Base-by-base conservation (phyloP, 495 filamentous ascomycete genomes). In the Chaetomium cochliodes region DNA sequence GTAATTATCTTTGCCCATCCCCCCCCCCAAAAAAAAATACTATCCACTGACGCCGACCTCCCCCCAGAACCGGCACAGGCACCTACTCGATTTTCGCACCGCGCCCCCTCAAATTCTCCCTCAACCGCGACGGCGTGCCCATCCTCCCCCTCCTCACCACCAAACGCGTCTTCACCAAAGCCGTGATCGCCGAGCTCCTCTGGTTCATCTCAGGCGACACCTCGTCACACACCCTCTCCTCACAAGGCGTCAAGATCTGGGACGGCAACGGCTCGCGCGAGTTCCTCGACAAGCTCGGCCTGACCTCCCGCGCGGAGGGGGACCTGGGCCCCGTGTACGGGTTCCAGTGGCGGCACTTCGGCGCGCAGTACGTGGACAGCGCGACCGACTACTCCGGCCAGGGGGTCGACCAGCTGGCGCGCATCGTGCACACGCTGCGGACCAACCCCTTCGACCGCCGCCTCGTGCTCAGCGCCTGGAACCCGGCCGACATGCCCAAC, bases 261-360 rank as follows among this genome's bases (percentile, higher is more conserved):
- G 94, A 98, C 77, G 92, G 91, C 72, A 98, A 98, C 73, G 94
- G 93, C 63, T 90, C 86, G 59, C 93, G 94, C 72, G 87, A 84
- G 65, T 96, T 86, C 77, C 89, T 98, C 49, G 93, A 98, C 77
- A 85, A 79, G 60, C 81, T 93, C 16, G 93, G 93, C 7, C 84
- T 98, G 13, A 77, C 82, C 0, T 83, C 94, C 70, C 90, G 93
- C 63, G 90, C 82, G 37, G 89, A 84, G 23, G 94, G 96, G 64
- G 94, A 98, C 73, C 83, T 98, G 0, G 94, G 94, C 2, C 96
- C 96, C 61, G 92, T 98, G 0, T 98, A 98, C 73, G 94, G 94
- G 5, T 98, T 98, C 81, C 94, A 98, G 76, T 98, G 94, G 94
- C 90, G 96, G 23, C 94, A 98, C 74, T 98, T 98, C 70, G 94